phyloP scores from a whole-genome alignment of 1,284 basidiomycete genomes.

The Porodaedalea pini region DNA sequence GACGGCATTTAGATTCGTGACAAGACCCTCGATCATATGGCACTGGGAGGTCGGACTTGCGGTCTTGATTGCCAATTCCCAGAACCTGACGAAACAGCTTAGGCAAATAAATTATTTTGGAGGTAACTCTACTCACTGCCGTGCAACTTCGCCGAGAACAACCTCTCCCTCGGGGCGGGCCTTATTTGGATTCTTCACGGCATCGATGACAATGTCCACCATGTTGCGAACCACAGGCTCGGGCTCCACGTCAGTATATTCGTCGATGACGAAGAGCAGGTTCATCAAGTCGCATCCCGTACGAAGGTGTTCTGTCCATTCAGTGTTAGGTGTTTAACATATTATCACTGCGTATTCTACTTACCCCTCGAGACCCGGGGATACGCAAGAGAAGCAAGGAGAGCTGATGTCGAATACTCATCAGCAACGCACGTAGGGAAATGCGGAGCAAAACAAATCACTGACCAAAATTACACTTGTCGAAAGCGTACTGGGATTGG shows the following conservation, averaged over 20 bases:
- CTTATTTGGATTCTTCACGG: constrained; percentile 31
- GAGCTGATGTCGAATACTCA: too few relatives aligned
- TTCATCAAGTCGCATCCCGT: constrained; percentile 40
- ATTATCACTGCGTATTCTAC: neutral
- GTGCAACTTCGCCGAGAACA: constrained; percentile 31
- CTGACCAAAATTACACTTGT: too few relatives aligned
- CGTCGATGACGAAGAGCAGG: constrained; percentile 41
- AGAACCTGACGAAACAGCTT: constrained; percentile 39
- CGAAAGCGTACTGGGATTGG: too few relatives aligned
- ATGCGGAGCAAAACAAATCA: too few relatives aligned
- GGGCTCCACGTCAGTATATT: constrained; percentile 36
- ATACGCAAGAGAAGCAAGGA: constrained; percentile 25
- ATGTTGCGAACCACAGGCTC: constrained; percentile 26
- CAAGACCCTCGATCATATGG: constrained; percentile 55
- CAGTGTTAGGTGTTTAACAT: neutral
- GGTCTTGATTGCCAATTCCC: constrained; percentile 45
- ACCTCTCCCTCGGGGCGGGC: constrained; percentile 32
- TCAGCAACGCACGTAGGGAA: too few relatives aligned
- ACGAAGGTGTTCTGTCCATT: constrained; percentile 24
- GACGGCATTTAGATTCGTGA: constrained; percentile 52
- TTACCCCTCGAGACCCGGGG: constrained; percentile 18
- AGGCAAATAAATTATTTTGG: constrained; percentile 2
- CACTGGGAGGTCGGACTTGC: constrained; percentile 48
- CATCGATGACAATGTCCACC: constrained; percentile 36
- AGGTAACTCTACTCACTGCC: constrained; percentile 26